phyloP scores from a whole-genome alignment of 1,284 basidiomycete genomes.

The Cryptococcus jaspeensis region DNA sequence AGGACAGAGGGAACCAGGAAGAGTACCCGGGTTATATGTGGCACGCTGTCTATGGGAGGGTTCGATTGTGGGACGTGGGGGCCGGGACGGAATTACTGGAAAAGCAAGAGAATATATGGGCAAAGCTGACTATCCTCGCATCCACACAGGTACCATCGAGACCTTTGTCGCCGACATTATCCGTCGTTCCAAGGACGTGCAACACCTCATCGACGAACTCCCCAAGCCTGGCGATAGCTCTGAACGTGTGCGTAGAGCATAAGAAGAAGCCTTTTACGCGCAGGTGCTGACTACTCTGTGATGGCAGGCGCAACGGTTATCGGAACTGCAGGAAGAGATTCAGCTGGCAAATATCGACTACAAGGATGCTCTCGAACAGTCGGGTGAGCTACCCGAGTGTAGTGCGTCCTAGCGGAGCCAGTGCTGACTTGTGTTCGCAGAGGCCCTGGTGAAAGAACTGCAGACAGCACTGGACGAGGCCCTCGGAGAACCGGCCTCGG shows the following conservation, averaged over 20 bases:
- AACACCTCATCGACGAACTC: constrained; percentile 41
- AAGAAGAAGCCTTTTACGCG: too few species aligned
- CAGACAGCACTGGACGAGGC: constrained; percentile 34
- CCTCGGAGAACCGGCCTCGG: constrained; percentile 16
- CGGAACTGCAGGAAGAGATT: constrained; percentile 44
- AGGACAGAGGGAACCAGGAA: background rate
- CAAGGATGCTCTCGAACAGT: constrained; percentile 38
- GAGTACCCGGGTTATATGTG: background rate
- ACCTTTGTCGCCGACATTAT: constrained; percentile 47
- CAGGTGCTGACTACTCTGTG: too few species aligned
- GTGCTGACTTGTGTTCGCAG: constrained; percentile 14
- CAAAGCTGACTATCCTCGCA: background rate
- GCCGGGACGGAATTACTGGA: background rate
- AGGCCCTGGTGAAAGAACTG: constrained; percentile 40
- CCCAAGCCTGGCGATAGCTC: constrained; percentile 43
- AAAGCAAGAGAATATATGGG: background rate
- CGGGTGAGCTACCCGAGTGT: constrained; percentile 29
- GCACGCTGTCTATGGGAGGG: background rate
- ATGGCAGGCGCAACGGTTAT: constrained; percentile 32
- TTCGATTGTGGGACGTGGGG: too few species aligned
- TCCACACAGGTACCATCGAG: constrained; percentile 40
- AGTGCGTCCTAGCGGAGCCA: background rate
- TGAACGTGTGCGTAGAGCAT: constrained; percentile 26
- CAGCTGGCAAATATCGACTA: constrained; percentile 44
- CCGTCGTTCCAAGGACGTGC: constrained; percentile 45